A percentile compares a stretch with the other conserved stretches of the same genome.
Evolutionary conservation across 129 eudicot genomes (phyloP).

Genomic region (Helianthus annuus): HanXRQr2.0-SUNRISE NC_035436.2:31315811-31316310

Average conservation of each 20-base stretch:
- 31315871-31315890: background rate
- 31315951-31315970: conserved; percentile 24
- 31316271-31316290: background rate
- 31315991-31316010: conserved; percentile 3
- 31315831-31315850: conserved; percentile 18
- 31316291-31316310: conserved; percentile 24
- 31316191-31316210: conserved; percentile 66
- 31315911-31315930: background rate
- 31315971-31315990: conserved; percentile 9
- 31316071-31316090: conserved; percentile 46
- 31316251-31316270: no score
- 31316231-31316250: no score
- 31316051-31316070: conserved; percentile 6
- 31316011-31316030: background rate
- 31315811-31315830: background rate
- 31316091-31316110: conserved; percentile 50
- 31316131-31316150: conserved; percentile 62
- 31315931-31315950: conserved; percentile 11
- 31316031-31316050: conserved; percentile 6
- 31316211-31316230: conserved; percentile 74
- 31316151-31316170: conserved; percentile 64
- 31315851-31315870: conserved; percentile 10
- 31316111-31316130: conserved; percentile 59
- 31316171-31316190: conserved; percentile 58
- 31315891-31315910: background rate